These are phyloP conservation scores for Diutina ranongensis DNA, from an alignment of 1,139 yeast genomes.

Conservation along the genomic window DNA sequence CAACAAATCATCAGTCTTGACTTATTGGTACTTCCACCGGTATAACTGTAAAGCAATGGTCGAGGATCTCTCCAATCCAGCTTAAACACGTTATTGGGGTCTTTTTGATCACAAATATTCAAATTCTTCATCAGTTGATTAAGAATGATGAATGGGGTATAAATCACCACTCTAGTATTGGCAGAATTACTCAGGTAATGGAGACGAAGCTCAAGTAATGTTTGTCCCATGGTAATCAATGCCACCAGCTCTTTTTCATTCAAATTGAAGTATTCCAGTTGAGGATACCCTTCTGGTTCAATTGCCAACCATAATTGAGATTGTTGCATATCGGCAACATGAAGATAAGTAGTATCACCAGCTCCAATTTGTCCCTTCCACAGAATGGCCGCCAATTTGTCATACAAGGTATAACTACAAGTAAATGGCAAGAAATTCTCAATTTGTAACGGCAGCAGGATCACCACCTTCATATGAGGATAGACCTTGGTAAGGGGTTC, in stretches of 20 bases:
- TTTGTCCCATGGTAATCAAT: neutral
- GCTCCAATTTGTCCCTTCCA: conserved; percentile 52
- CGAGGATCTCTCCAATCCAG: conserved; percentile 3
- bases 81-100: neutral
- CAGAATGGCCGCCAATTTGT: conserved; percentile 60
- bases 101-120: neutral
- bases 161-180: conserved; percentile 56
- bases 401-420: conserved; percentile 63
- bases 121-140: conserved; percentile 24
- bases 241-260: conserved; percentile 22
- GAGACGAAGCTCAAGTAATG: conserved; percentile 28
- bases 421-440: conserved; percentile 83
- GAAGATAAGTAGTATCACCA: conserved; percentile 63
- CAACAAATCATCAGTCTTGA: neutral
- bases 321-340: conserved; percentile 67
- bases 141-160: conserved; percentile 72
- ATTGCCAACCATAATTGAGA: conserved; percentile 56
- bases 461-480: conserved; percentile 70
- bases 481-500: conserved; percentile 68
- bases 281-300: conserved; percentile 49
- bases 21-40: neutral
- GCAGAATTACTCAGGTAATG: conserved; percentile 42
- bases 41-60: neutral
- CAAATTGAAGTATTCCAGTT: conserved; percentile 62
- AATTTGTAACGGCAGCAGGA: conserved; percentile 81